Evolutionary conservation across 2,329 filamentous ascomycete genomes (phyloP).

Genomic region (Aspergillus bombycis): DNA sequence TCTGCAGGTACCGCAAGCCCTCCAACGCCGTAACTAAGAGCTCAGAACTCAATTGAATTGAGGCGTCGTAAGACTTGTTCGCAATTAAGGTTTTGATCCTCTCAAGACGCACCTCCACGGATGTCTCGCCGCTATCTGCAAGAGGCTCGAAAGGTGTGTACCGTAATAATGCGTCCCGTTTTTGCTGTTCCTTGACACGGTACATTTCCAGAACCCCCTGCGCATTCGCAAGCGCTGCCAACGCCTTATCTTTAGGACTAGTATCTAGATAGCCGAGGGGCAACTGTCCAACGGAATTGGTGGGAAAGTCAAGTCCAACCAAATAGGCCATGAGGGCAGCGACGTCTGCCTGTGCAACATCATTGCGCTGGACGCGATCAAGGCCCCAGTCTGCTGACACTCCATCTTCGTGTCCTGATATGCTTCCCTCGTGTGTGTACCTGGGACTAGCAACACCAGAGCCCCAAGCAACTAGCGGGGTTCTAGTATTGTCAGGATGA

Average conservation of each 20-base stretch:
- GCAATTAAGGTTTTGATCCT: conserved; percentile 71
- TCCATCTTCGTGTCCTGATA: conserved; percentile 81
- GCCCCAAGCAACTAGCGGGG: conserved; percentile 90
- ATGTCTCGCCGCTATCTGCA: conserved; percentile 60
- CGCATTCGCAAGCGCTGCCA: conserved; percentile 82
- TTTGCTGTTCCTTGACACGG: conserved; percentile 85
- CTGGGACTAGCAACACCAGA: conserved; percentile 82
- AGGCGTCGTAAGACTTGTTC: conserved; percentile 68
- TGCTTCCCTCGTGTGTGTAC: conserved; percentile 56
- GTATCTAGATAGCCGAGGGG: conserved; percentile 81
- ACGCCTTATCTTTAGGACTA: conserved; percentile 73
- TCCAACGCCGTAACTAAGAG: conserved; percentile 77
- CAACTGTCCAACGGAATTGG: conserved; percentile 93
- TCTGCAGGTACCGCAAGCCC: conserved; percentile 91
- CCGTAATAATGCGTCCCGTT: conserved; percentile 72
- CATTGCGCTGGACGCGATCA: conserved; percentile 78
- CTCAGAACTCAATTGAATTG: conserved; percentile 75
- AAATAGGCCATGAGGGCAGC: conserved; percentile 95
- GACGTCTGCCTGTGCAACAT: conserved; percentile 91
- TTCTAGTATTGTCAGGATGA: conserved; percentile 94
- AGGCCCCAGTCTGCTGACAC: conserved; percentile 89
- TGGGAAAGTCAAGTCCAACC: conserved; percentile 83
- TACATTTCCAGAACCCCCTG: conserved; percentile 94
- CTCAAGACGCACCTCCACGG: conserved; percentile 67
- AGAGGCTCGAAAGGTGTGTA: conserved; percentile 78